Evolutionary conservation across 2,329 filamentous ascomycete genomes (phyloP).

Genomic region (Alternaria infectoria): DNA sequence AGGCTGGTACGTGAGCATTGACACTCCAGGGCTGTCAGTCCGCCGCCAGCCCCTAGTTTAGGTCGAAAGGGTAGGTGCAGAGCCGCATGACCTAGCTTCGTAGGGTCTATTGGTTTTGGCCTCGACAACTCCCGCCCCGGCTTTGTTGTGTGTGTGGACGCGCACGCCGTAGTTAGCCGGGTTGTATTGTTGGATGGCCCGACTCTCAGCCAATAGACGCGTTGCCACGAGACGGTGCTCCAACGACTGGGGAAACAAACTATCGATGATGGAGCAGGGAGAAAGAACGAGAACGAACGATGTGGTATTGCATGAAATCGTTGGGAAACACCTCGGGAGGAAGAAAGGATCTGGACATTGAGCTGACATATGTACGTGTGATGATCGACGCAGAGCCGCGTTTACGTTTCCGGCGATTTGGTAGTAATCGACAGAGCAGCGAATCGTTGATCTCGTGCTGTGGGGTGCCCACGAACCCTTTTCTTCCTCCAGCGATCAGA

Average conservation of each 20-base stretch:
- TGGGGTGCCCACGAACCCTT: neutral
- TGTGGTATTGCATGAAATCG: neutral
- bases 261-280: neutral
- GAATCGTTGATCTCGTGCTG: neutral
- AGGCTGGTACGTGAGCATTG: neutral
- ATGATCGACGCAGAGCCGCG: neutral
- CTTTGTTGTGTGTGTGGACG: neutral
- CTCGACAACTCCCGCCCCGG: neutral
- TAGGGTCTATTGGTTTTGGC: neutral
- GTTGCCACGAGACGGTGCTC: neutral
- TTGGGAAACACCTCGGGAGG: neutral
- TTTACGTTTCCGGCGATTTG: neutral
- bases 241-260: neutral
- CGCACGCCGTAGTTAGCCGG: neutral
- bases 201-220: neutral
- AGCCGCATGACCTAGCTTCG: neutral
- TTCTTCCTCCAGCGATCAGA: neutral
- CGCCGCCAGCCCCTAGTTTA: neutral
- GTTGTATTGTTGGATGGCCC: neutral
- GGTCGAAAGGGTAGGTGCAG: neutral
- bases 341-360: neutral
- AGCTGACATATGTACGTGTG: neutral
- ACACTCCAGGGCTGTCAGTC: neutral
- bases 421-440: neutral
- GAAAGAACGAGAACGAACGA: neutral